Evolutionary conservation across 2,329 filamentous ascomycete genomes (phyloP).

Genomic region (Helotiales sp.): DNA sequence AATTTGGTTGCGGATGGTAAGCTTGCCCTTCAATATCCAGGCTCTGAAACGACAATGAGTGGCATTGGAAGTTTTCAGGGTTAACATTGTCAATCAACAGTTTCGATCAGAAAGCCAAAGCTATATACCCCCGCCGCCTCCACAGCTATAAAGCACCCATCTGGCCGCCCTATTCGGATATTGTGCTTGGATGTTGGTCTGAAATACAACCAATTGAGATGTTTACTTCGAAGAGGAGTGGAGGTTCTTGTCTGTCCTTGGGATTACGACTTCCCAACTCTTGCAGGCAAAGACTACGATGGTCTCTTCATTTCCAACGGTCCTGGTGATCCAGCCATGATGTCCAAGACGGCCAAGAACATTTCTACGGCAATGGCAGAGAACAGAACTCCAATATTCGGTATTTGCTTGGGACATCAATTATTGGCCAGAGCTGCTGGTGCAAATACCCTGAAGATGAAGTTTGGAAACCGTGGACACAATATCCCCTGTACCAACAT

Average conservation of each 20-base stretch:
- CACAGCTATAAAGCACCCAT: constrained; percentile 80
- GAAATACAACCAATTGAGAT: constrained; percentile 97
- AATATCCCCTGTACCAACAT: constrained; percentile 98
- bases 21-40: constrained; percentile 44
- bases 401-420: constrained; percentile 96
- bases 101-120: constrained; percentile 86
- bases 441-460: constrained; percentile 91
- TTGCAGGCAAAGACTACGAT: constrained; percentile 84
- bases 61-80: constrained; percentile 33
- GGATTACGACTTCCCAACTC: constrained; percentile 86
- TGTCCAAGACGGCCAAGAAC: constrained; percentile 79
- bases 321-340: constrained; percentile 89
- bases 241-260: constrained; percentile 95
- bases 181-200: constrained; percentile 95
- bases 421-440: constrained; percentile 87
- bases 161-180: constrained; percentile 83
- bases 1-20: constrained; percentile 96
- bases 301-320: constrained; percentile 98
- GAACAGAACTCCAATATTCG: constrained; percentile 86
- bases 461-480: constrained; percentile 98
- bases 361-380: constrained; percentile 77
- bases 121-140: constrained; percentile 78
- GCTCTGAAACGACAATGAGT: background rate
- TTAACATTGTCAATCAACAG: constrained; percentile 57
- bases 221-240: constrained; percentile 86